phyloP scores from a whole-genome alignment of 768 basidiomycete species.

The Suillus variegatus region DNA sequence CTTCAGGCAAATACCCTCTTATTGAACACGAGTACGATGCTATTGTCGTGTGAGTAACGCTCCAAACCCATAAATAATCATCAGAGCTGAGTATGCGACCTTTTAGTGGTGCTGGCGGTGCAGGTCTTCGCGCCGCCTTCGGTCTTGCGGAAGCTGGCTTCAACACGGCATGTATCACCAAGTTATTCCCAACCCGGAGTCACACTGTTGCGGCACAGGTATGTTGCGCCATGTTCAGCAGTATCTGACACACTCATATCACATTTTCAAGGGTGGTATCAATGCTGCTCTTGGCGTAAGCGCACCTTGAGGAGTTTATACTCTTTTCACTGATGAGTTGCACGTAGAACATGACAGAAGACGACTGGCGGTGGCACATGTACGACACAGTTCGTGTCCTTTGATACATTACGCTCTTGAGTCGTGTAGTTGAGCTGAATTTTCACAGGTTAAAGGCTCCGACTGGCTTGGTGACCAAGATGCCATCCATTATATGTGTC shows the following conservation, averaged over 20 bases:
- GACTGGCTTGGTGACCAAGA: conserved; percentile 99
- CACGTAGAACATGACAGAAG: conserved; percentile 94
- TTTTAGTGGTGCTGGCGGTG: conserved; percentile 91
- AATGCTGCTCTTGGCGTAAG: conserved; percentile 94
- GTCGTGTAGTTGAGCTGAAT: conserved; percentile 16
- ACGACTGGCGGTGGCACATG: conserved; percentile 99
- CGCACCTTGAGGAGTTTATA: conserved; percentile 15
- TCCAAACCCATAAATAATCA: background rate
- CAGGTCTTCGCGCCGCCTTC: conserved; percentile 96
- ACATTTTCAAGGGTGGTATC: conserved; percentile 76
- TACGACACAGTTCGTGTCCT: conserved; percentile 77
- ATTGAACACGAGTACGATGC: conserved; percentile 99
- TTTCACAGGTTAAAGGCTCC: conserved; percentile 89
- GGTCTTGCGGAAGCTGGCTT: conserved; percentile 98
- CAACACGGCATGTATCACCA: conserved; percentile 99
- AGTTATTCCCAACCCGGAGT: conserved; percentile 97
- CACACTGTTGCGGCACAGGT: conserved; percentile 99
- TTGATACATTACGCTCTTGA: background rate
- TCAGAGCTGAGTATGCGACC: conserved; percentile 16
- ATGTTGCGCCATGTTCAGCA: conserved; percentile 19
- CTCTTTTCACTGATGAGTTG: conserved; percentile 6
- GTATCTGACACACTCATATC: background rate
- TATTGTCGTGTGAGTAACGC: conserved; percentile 88
- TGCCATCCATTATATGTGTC: conserved; percentile 99
- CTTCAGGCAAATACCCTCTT: conserved; percentile 89